Conservation (phyloP, 257 asterid species). For the Solanum appendiculatum region DNA sequence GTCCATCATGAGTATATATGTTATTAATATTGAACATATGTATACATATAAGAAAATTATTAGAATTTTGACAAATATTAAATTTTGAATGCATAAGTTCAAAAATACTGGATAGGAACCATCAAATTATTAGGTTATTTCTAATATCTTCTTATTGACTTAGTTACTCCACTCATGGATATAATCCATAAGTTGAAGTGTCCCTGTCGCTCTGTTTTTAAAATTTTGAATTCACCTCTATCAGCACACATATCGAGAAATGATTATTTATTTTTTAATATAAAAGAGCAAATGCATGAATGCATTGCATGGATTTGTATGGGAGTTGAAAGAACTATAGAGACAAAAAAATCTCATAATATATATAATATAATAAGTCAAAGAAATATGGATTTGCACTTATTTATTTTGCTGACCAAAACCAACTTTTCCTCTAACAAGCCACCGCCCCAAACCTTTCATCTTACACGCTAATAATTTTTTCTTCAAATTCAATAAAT, state of each 20-base stretch:
- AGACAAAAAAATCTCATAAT: not conserved
- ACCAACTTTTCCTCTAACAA: not conserved
- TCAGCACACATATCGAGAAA: fast-evolving
- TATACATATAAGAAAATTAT: not conserved
- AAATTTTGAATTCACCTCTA: not conserved
- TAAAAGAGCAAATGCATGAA: not conserved
- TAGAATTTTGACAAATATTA: not conserved
- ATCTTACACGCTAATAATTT: not conserved
- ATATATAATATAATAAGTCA: not conserved
- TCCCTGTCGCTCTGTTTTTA: fast-evolving
- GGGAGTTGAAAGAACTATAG: not conserved
- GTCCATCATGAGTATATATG: not conserved
- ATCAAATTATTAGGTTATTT: not conserved
- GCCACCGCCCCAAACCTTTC: not conserved
- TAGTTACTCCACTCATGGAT: not conserved
- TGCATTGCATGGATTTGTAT: not conserved
- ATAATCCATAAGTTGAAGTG: not conserved
- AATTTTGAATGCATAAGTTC: not conserved
- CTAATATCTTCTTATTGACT: not conserved
- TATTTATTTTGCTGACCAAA: not conserved
- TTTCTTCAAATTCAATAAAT: not conserved
- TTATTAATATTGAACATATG: not conserved
- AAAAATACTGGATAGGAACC: not conserved
- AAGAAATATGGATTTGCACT: not conserved
- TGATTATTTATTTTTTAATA: not conserved